Evolutionary conservation across 164 flowering plant species (phyloP), one percentile per base, ranked within the genome.

Genomic region (Nelumbo lutea): DNA sequence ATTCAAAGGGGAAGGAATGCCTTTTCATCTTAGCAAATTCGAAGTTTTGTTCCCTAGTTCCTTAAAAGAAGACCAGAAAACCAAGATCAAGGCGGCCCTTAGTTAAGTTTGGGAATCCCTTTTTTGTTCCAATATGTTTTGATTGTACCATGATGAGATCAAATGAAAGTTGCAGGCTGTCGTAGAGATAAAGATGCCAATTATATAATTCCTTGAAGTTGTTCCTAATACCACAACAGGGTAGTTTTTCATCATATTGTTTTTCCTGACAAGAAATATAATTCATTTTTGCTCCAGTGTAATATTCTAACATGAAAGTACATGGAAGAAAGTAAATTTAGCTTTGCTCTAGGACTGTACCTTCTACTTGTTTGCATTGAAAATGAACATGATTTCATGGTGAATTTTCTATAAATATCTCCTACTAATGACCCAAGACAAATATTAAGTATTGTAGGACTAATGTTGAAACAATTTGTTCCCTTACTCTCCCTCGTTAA

Each of bases 1-100:
- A 74, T 84, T 93, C 67, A 89, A 85, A 82, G 98, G 99, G 51
- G 96, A 93, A 84, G 99, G 99, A 42, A 96, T 93, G 98, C 98
- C 99, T 42, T 61, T 86, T 72, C 89, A 96, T 76, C 81, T 84
- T 13, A 91, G 89, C 82, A 81, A 78, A 59, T 96, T 86, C 66
- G 99, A 96, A 82, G 99, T 96, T 68, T 67, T 87, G 44, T 96
- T 96, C 77, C 99, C 99, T 5, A 69, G 86, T 3, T 84, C 96
- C 43, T 78, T 96, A 57, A 85, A 93, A 13, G 96, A 93, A 67
- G 93, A 91, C 45, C 99, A 93, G 83, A 96, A 93, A 81, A 68
- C 76, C 39, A 88, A 86, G 82, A 86, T 93, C 80, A 88, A 84
- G 79, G 93, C 70, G 62, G 63, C 84, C 76, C 85, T 96, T 10